Conservation (phyloP, 164 flowering plant species). For the Amborella trichopoda region DNA sequence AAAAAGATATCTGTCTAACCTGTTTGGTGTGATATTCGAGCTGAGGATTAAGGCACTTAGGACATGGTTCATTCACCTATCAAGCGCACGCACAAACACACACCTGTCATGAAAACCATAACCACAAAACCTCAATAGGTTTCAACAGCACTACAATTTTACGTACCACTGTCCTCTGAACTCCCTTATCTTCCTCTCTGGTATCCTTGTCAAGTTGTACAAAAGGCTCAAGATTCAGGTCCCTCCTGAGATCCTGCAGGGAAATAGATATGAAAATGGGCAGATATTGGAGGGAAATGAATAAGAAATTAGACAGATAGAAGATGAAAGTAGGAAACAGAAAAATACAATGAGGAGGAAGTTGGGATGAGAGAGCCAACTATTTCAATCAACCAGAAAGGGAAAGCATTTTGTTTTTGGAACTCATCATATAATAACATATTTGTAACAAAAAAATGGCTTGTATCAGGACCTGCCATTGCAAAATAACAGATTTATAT, state of each 20-base stretch:
- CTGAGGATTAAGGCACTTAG: conserved; percentile 19
- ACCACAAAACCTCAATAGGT: no score
- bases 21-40: conserved; percentile 20
- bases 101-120: neutral
- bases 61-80: conserved; percentile 18
- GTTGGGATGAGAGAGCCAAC: no score
- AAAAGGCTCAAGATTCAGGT: conserved; percentile 32
- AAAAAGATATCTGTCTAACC: conserved; percentile 7
- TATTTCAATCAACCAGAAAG: no score
- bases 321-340: no score
- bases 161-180: neutral
- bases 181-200: conserved; percentile 14
- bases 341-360: no score
- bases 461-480: no score
- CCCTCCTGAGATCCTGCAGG: conserved; percentile 45
- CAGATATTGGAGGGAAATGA: no score
- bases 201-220: conserved; percentile 15
- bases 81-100: neutral
- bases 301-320: no score
- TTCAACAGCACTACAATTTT: neutral
- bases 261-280: conserved; percentile 3
- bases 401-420: no score
- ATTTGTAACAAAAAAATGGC: no score
- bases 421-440: no score
- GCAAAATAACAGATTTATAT: no score